Evolutionary conservation across 306 rosid species (phyloP).

Genomic region (Trichosanthes cucumerina): DNA sequence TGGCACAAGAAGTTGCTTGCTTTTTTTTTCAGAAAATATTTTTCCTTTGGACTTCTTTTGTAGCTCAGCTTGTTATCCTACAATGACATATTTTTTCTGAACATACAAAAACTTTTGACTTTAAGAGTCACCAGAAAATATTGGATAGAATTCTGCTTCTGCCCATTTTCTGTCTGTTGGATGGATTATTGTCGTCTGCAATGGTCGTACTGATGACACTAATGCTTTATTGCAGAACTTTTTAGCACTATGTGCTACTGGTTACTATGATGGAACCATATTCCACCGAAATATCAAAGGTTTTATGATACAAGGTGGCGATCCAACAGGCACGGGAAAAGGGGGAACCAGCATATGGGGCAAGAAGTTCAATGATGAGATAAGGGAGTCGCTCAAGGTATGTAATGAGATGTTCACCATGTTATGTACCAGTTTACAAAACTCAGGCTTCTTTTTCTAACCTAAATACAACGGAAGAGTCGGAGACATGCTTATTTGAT

Average conservation of each 20-base stretch:
- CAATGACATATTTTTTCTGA: background rate
- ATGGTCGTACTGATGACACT: background rate
- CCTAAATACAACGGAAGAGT: background rate
- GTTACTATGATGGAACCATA: conserved; percentile 88
- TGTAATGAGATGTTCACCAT: background rate
- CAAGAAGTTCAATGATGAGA: conserved; percentile 86
- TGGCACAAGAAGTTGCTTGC: background rate
- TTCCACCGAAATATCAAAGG: conserved; percentile 95
- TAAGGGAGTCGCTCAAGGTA: conserved; percentile 87
- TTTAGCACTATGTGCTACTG: conserved; percentile 70
- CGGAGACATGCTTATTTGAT: background rate
- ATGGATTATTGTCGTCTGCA: background rate
- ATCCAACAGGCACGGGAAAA: conserved; percentile 93
- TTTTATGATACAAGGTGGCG: conserved; percentile 99
- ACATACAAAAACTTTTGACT: background rate
- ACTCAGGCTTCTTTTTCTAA: background rate
- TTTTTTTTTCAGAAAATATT: background rate
- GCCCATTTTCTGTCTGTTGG: background rate
- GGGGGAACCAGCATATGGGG: conserved; percentile 97
- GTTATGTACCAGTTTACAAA: background rate
- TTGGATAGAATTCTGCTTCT: background rate
- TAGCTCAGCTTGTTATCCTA: background rate
- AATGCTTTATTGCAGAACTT: conserved; percentile 46
- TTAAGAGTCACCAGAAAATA: background rate
- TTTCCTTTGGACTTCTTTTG: background rate